Percentiles rank a stretch among this genome's conserved stretches.
Evolutionary conservation across 2,329 filamentous ascomycete species (phyloP).

Genomic region (Chrysosporium keratinophilum): DNA sequence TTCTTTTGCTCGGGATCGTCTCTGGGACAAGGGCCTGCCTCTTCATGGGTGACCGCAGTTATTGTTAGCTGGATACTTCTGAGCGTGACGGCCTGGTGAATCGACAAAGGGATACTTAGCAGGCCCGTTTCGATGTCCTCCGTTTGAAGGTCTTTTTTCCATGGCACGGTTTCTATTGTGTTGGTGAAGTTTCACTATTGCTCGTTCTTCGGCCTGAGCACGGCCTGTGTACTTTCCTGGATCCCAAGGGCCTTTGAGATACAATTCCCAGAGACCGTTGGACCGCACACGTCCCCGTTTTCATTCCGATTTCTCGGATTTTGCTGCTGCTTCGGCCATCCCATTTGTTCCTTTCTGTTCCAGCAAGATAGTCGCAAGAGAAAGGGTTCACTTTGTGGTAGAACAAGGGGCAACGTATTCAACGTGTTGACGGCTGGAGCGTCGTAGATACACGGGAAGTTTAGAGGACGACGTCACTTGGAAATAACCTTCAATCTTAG

Average conservation of each 20-base stretch:
- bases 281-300: conserved; percentile 1
- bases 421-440: neutral
- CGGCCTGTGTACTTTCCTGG: neutral
- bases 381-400: neutral
- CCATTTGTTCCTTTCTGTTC: neutral
- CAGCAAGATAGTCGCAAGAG: neutral
- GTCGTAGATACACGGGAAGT: neutral
- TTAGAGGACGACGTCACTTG: conserved; percentile 4
- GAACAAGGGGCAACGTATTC: neutral
- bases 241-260: neutral
- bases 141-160: neutral
- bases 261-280: conserved; percentile 1
- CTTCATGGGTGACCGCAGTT: neutral
- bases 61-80: neutral
- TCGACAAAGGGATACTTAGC: neutral
- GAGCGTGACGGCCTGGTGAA: neutral
- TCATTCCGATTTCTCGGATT: neutral
- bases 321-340: neutral
- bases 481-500: neutral
- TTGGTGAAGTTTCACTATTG: neutral
- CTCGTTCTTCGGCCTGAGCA: neutral
- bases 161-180: neutral
- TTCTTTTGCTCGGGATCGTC: neutral
- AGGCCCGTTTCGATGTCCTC: neutral
- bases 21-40: neutral